Evolutionary conservation across 345 rosid species (phyloP).

Genomic region (Syzygium grande): DNA sequence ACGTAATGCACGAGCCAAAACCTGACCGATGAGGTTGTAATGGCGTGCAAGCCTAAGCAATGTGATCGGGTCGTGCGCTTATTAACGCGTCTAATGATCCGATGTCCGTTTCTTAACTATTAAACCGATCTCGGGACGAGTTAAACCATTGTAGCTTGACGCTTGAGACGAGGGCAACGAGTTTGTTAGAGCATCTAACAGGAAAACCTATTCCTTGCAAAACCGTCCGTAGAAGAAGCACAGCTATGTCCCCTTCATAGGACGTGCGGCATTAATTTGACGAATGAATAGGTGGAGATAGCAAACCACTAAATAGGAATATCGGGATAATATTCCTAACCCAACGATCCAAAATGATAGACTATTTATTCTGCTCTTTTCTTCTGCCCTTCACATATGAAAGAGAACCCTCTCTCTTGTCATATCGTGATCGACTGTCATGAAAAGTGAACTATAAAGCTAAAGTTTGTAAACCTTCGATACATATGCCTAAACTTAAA

Average conservation of each 20-base stretch:
- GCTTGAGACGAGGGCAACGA: neutral
- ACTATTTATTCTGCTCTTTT: neutral
- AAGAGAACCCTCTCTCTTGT: neutral
- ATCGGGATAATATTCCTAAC: neutral
- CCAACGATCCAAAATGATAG: neutral
- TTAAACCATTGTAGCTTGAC: neutral
- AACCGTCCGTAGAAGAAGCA: neutral
- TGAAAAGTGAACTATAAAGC: neutral
- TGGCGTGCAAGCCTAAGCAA: too few species aligned
- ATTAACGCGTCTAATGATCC: neutral
- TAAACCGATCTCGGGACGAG: neutral
- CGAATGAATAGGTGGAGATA: neutral
- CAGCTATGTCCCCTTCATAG: neutral
- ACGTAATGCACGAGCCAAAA: neutral
- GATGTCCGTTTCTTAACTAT: neutral
- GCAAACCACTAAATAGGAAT: neutral
- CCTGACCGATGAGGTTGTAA: neutral
- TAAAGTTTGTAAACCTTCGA: neutral
- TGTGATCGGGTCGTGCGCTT: neutral
- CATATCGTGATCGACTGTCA: neutral
- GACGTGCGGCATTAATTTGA: neutral
- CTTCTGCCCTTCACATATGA: neutral
- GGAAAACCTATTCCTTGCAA: neutral
- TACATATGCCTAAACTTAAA: neutral
- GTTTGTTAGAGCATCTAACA: neutral